Evolutionary conservation across 257 asterid species (phyloP).

Genomic region (Marsdenia floribunda): DNA sequence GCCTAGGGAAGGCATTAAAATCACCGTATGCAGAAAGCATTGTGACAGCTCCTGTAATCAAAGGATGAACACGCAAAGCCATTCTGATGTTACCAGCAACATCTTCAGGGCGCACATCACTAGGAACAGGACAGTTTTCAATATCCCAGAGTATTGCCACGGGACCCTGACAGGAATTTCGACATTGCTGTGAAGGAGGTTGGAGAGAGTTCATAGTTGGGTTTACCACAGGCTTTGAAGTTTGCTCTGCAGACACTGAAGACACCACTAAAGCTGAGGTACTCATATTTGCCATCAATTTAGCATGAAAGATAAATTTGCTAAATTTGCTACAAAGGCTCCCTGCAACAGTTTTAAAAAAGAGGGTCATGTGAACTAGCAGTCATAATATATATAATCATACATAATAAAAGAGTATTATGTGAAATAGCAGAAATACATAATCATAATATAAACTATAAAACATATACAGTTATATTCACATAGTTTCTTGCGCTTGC

Average conservation of each 20-base stretch:
- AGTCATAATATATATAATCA: too few species aligned
- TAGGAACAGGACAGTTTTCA: constrained; percentile 92
- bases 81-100: constrained; percentile 79
- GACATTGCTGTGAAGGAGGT: constrained; percentile 31
- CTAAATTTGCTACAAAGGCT: constrained; percentile 11
- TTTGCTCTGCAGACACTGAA: constrained; percentile 33
- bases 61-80: constrained; percentile 78
- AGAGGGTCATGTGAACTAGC: neutral
- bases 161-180: constrained; percentile 37
- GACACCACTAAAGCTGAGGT: constrained; percentile 24
- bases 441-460: neutral
- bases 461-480: neutral
- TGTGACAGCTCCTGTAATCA: constrained; percentile 68
- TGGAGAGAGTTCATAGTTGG: constrained; percentile 24
- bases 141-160: constrained; percentile 96
- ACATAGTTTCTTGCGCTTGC: too few species aligned
- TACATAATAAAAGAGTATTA: neutral
- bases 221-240: constrained; percentile 23
- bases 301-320: constrained; percentile 12
- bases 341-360: constrained; percentile 22
- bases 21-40: constrained; percentile 81
- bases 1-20: constrained; percentile 74
- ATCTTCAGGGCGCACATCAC: constrained; percentile 81
- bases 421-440: neutral
- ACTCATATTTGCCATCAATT: constrained; percentile 38